These are phyloP conservation scores for Euclidium syriacum DNA, from an alignment of 345 rosid genomes.

Conservation along the genomic window DNA sequence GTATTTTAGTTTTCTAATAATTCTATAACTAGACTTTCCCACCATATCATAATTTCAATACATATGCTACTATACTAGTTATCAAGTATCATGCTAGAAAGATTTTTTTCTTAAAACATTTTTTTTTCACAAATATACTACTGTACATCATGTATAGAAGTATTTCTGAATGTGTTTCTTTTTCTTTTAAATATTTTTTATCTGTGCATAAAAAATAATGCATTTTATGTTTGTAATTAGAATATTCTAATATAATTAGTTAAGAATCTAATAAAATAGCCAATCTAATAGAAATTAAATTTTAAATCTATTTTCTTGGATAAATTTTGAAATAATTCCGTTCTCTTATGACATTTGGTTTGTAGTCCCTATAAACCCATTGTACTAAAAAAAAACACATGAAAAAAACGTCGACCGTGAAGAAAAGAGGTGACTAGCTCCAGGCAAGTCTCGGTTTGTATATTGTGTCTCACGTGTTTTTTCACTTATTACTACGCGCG, in stretches of 20 bases:
- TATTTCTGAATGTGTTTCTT: too few relatives aligned
- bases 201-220: background rate
- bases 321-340: background rate
- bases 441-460: constrained; percentile 14
- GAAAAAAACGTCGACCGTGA: background rate
- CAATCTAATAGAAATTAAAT: background rate
- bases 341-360: background rate
- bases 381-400: background rate
- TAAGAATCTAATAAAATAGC: background rate
- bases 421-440: constrained; percentile 1
- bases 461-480: constrained; percentile 22
- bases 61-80: background rate
- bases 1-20: constrained; percentile 1
- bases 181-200: too few relatives aligned
- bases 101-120: background rate
- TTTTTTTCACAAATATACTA: background rate
- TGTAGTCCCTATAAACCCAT: background rate
- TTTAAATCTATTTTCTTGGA: background rate
- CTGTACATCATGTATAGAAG: background rate
- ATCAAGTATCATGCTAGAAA: background rate
- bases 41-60: background rate
- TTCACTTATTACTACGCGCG: constrained; percentile 34
- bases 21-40: background rate
- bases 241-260: background rate
- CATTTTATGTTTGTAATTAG: background rate